Evolutionary conservation across 192 early-diverging fungal species (phyloP), one percentile per base, ranked within the genome.

Genomic region (Coemansia interrupta): DNA sequence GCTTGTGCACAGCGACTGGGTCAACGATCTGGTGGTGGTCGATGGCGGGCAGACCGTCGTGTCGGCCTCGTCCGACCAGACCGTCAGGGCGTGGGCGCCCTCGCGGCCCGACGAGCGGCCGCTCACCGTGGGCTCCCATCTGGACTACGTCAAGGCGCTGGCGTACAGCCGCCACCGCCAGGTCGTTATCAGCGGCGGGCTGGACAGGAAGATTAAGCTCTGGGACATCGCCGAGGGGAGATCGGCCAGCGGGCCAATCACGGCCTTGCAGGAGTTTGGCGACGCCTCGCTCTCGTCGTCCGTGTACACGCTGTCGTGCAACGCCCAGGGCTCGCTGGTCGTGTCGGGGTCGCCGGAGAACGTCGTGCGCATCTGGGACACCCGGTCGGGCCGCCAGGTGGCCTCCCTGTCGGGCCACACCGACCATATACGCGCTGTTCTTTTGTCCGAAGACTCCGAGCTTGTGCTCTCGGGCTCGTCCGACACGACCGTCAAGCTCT

Each of bases 401-500:
- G 86, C 86, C 13, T 86, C 87, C 60, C 82, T 99, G 43, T 78
- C 85, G 7, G 96, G 96, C 5, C 96, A 99, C 57, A 93, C 92
- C n/a, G 96, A 99, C 66, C 92, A 93, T 61, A 90, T 99, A 22
- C 89, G 96, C 41, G 85, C 89, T 19, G 64, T 97, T 18, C 68
- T 97, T 29, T 74, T 99, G 20, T 90, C 88, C 29, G 85, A 92
- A 26, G 93, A 94, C 72, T 94, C 94, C 29, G 83, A 90, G 75
- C 83, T 86, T 45, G 83, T 96, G 7, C 76, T 98, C 17, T 94
- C 92, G 0, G 93, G 89, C 12, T 99, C 96, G 0, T 92, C 90
- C 2, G 96, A 99, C 72, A 83, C 91, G 2, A 94, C 96, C 0
- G 91, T 97, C 52, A 99, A 99, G 71, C 81, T 97, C n/a, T 99